These are phyloP conservation scores for Sphaerostilbella broomeana DNA, from an alignment of 2,329 filamentous ascomycete genomes.

Conservation along the genomic window DNA sequence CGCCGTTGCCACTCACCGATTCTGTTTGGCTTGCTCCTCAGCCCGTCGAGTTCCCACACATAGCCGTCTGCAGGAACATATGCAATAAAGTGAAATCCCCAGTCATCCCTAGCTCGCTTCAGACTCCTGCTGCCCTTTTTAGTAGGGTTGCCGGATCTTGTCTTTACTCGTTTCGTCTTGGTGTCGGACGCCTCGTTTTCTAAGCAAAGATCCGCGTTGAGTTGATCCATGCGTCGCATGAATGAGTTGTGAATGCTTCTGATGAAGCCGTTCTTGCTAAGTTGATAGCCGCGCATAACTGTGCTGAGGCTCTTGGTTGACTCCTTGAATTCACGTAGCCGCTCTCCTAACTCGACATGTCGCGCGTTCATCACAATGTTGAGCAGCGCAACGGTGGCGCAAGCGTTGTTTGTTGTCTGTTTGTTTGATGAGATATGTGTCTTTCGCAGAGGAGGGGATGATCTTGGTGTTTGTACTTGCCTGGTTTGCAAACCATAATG, in stretches of 20 bases:
- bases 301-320: conserved; percentile 64
- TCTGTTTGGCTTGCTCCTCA: conserved; percentile 59
- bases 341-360: conserved; percentile 59
- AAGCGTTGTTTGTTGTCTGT: conserved; percentile 74
- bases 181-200: conserved; percentile 45
- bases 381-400: conserved; percentile 84
- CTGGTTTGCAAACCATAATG: conserved; percentile 91
- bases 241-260: conserved; percentile 84
- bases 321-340: conserved; percentile 65
- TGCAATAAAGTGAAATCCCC: conserved; percentile 80
- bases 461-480: conserved; percentile 33
- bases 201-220: conserved; percentile 62
- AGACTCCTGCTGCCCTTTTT: conserved; percentile 32
- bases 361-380: conserved; percentile 88
- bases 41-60: conserved; percentile 85
- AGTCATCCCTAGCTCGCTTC: conserved; percentile 46
- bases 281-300: conserved; percentile 65
- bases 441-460: too few relatives aligned
- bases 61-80: conserved; percentile 70
- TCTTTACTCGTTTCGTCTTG: conserved; percentile 29
- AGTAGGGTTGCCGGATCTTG: conserved; percentile 26
- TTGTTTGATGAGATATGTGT: conserved; percentile 3
- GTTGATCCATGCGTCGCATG: conserved; percentile 68
- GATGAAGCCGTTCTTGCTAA: conserved; percentile 70
- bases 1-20: conserved; percentile 22